Evolutionary conservation across 371 early-diverging fungal species (phyloP), one percentile per base, ranked within the genome.

Genomic region (Choanephora cucurbitarum): DNA sequence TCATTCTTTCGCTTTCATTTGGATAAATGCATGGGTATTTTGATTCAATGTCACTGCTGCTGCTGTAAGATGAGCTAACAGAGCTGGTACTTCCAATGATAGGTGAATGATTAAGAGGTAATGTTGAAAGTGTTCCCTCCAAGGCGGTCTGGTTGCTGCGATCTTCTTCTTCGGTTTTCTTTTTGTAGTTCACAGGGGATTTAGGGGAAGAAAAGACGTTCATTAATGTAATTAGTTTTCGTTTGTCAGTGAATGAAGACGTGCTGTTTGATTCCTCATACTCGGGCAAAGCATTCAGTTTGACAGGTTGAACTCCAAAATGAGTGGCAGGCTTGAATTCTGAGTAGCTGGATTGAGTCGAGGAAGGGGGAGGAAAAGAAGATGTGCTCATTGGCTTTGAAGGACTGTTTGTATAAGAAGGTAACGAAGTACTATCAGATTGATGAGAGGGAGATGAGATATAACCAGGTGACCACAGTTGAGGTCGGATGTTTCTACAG

Each of bases 381-480:
- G n/a, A n/a, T n/a, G n/a, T 10, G 32, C 10, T 10, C 32, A 32
- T 32, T 32, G 32, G 32, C 32, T 32, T 5, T 6, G 4, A 11
- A 37, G 37, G 37, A 6, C 13, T 11, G 37, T 11, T 2, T 2
- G 9, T 13, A 37, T 37, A 3, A 37, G 37, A 37, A 37, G 37
- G 37, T 11, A 37, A 2, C 9, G 4, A 11, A 37, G 37, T 37
- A 2, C 7, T 28, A 7, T 28, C 7, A 7, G 7, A 7, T 28
- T 28, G 28, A 11, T 33, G 10, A 11, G 13, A 14, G 21, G 46
- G 55, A 17, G 60, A 60, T 28, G 33, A 24, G 5, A 51, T 54
- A 41, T 54, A 64, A 1, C 64, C 50, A 18, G 64, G 58, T 5
- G 64, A 58, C 64, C 64, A 64, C 17, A 59, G 55, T 33, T 55